Evolutionary conservation across 2,329 filamentous ascomycete genomes (phyloP).

Genomic region (Aspergillus fumigatus): DNA sequence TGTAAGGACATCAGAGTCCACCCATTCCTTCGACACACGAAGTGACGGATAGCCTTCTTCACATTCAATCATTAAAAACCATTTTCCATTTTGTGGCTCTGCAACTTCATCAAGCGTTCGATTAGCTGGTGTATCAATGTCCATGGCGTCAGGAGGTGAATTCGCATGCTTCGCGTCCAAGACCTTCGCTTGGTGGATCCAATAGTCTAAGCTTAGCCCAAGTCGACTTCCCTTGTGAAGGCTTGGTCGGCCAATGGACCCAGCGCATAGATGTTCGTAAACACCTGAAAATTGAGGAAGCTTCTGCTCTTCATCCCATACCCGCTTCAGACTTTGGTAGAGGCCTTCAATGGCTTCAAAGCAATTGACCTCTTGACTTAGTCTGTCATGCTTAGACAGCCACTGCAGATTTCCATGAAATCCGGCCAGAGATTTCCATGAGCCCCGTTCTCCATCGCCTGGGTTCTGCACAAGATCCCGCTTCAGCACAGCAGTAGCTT

Average conservation of each 20-base stretch:
- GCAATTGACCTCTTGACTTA: conserved; percentile 43
- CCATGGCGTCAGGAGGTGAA: conserved; percentile 29
- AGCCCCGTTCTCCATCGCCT: conserved; percentile 26
- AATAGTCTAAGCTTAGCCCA: conserved; percentile 41
- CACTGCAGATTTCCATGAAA: conserved; percentile 43
- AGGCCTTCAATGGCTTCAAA: conserved; percentile 44
- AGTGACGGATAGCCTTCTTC: conserved; percentile 43
- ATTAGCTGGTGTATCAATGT: conserved; percentile 23
- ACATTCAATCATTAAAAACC: conserved; percentile 40
- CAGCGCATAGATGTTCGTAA: conserved; percentile 39
- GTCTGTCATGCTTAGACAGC: conserved; percentile 41
- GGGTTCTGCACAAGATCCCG: conserved; percentile 33
- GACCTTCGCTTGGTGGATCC: conserved; percentile 35
- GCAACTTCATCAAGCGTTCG: conserved; percentile 14
- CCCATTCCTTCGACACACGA: conserved; percentile 42
- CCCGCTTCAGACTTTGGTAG: conserved; percentile 37
- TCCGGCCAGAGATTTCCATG: conserved; percentile 34
- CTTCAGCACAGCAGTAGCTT: conserved; percentile 41
- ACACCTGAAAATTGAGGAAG: conserved; percentile 24
- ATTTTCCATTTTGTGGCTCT: conserved; percentile 23
- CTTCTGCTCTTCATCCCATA: conserved; percentile 41
- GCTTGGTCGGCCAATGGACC: conserved; percentile 38
- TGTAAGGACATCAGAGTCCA: conserved; percentile 33
- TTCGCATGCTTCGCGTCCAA: conserved; percentile 27
- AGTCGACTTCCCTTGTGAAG: conserved; percentile 38